Evolutionary conservation across 1,284 basidiomycete species (phyloP).

Genomic region (Apiotrichum montevideense): DNA sequence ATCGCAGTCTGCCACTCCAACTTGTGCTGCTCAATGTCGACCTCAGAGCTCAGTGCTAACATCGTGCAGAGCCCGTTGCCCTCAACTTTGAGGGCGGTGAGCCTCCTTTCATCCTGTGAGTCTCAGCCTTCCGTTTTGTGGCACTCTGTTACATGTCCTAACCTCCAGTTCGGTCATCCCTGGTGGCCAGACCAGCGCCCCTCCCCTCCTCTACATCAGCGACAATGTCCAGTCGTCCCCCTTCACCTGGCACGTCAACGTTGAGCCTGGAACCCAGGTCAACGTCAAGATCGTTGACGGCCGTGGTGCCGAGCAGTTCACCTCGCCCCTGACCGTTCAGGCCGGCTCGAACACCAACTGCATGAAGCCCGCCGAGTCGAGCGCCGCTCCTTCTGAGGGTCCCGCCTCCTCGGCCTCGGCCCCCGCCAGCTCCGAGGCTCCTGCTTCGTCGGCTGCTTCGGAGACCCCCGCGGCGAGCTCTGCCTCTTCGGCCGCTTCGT

Average conservation of each 20-base stretch:
- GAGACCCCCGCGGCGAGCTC: neutral
- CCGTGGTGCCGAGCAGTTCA: constrained; percentile 31
- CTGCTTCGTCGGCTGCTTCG: neutral
- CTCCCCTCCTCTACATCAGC: constrained; percentile 27
- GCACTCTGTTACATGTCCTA: neutral
- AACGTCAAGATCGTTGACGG: constrained; percentile 37
- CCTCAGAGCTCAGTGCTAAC: neutral
- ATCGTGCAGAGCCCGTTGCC: constrained; percentile 29
- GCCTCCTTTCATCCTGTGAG: constrained; percentile 42
- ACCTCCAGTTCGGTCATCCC: constrained; percentile 36
- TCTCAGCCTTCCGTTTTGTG: constrained; percentile 1
- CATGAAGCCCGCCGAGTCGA: constrained; percentile 11
- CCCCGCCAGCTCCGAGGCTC: constrained; percentile 7
- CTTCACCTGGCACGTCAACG: constrained; percentile 39
- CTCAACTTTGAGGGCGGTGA: constrained; percentile 32
- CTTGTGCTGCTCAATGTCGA: no score
- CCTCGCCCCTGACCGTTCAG: constrained; percentile 32
- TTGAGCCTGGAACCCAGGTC: constrained; percentile 28
- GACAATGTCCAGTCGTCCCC: constrained; percentile 19
- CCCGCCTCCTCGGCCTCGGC: neutral
- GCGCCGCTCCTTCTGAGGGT: constrained; percentile 8
- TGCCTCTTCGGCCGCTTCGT: neutral
- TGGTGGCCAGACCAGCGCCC: constrained; percentile 30
- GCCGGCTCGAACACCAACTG: constrained; percentile 26
- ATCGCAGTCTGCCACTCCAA: no score